A percentile compares a stretch with the other conserved stretches of the same genome.
These are phyloP conservation scores for Lentinula edodes DNA, from an alignment of 768 basidiomycete species.

Conservation along the genomic window DNA sequence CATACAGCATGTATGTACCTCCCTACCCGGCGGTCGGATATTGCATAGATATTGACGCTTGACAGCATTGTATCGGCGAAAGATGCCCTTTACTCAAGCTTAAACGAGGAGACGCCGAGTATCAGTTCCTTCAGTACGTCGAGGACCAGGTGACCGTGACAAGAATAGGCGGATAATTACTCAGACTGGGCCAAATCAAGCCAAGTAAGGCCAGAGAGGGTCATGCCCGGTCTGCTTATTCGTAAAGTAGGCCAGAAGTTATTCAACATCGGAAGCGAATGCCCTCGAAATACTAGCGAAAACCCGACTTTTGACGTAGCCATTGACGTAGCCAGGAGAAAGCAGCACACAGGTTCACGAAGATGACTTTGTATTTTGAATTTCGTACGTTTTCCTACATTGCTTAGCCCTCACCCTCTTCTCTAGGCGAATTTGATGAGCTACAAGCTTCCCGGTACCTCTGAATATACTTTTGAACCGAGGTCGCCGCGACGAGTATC, in stretches of 20 bases:
- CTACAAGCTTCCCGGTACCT: constrained; percentile 25
- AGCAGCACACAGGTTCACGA: neutral
- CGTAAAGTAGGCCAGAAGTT: neutral
- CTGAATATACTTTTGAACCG: constrained; percentile 23
- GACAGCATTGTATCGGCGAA: neutral
- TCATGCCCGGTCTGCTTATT: neutral
- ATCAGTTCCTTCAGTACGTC: neutral
- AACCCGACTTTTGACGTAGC: neutral
- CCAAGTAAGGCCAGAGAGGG: too few species aligned
- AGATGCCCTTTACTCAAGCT: neutral
- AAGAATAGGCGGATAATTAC: neutral
- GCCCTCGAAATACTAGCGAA: neutral
- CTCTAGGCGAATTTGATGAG: constrained; percentile 21
- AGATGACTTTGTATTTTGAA: neutral
- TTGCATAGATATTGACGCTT: neutral
- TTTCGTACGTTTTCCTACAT: neutral
- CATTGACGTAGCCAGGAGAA: neutral
- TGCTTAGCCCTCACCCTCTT: constrained; percentile 11
- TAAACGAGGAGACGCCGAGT: neutral
- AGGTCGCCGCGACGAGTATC: constrained; percentile 10
- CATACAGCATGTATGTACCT: neutral
- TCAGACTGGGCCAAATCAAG: neutral
- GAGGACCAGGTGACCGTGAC: neutral
- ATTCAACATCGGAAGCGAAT: neutral
- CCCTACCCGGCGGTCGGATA: neutral